These are phyloP conservation scores for Nicotiana tabacum DNA, from an alignment of 257 asterid genomes.

Conservation along the genomic window DNA sequence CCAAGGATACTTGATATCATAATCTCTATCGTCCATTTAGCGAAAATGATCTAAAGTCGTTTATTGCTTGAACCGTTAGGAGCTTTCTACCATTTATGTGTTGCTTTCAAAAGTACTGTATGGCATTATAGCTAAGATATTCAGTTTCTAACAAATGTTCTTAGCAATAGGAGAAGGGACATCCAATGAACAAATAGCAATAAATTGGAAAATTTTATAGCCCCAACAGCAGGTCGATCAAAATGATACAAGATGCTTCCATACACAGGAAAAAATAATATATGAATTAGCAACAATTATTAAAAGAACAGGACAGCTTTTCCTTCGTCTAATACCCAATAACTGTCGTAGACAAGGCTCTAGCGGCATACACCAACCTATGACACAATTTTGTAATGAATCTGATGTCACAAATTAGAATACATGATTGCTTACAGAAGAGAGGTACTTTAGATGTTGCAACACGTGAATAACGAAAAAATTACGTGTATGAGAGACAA, in stretches of 20 bases:
- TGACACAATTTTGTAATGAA: slow-evolving; percentile 11
- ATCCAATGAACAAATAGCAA: background rate
- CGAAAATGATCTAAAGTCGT: too few relatives aligned
- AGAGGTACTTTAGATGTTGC: slow-evolving; percentile 12
- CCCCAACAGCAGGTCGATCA: background rate
- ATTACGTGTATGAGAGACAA: background rate
- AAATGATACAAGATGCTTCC: slow-evolving; percentile 6
- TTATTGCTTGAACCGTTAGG: too few relatives aligned
- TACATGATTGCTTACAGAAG: slow-evolving; percentile 13
- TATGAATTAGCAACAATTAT: background rate
- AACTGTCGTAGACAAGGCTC: background rate
- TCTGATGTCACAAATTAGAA: slow-evolving; percentile 2
- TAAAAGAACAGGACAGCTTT: slow-evolving; percentile 5
- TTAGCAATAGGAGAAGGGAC: background rate
- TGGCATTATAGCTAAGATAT: too few relatives aligned
- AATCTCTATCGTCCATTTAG: too few relatives aligned
- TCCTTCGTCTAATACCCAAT: slow-evolving; percentile 12
- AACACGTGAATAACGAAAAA: background rate
- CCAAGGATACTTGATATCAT: too few relatives aligned
- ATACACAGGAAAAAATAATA: background rate
- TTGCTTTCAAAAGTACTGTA: too few relatives aligned
- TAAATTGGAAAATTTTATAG: background rate
- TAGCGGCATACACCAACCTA: slow-evolving; percentile 15
- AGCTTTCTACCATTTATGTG: too few relatives aligned
- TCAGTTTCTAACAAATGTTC: background rate